phyloP scores from a whole-genome alignment of 2,329 filamentous ascomycete species.

The Paecilomyces sp. region DNA sequence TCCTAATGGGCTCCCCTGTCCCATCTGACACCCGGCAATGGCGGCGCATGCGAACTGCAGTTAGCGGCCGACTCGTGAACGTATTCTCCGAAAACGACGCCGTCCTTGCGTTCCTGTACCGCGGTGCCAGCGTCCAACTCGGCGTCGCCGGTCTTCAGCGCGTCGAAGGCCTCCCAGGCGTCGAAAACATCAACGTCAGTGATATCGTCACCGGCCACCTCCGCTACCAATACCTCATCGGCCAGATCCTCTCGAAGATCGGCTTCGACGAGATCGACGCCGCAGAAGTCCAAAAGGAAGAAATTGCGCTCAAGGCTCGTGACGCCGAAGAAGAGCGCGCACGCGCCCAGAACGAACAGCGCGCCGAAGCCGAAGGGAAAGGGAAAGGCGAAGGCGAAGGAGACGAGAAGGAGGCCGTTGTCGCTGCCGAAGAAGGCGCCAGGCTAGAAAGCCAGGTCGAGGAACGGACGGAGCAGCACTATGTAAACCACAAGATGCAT shows the following conservation, averaged over 20 bases:
- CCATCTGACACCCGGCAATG: constrained; percentile 67
- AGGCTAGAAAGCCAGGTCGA: constrained; percentile 22
- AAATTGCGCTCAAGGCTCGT: constrained; percentile 31
- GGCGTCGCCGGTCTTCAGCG: constrained; percentile 79
- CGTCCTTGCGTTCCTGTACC: constrained; percentile 79
- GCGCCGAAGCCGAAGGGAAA: constrained; percentile 16
- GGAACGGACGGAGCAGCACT: constrained; percentile 21
- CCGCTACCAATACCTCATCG: constrained; percentile 61
- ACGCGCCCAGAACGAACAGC: constrained; percentile 21
- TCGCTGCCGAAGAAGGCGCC: constrained; percentile 14
- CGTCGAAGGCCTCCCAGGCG: constrained; percentile 45
- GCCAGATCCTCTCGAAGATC: constrained; percentile 59
- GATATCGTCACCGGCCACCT: constrained; percentile 62
- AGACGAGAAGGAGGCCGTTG: constrained; percentile 14
- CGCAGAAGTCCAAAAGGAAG: constrained; percentile 37
- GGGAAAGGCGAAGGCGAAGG: constrained; percentile 9
- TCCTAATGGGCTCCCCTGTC: constrained; percentile 74
- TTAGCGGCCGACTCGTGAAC: constrained; percentile 76
- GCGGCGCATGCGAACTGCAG: constrained; percentile 68
- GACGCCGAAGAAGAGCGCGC: constrained; percentile 32
- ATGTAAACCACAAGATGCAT: constrained; percentile 11
- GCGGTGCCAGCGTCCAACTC: constrained; percentile 72
- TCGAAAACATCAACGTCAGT: constrained; percentile 62
- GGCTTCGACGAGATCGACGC: constrained; percentile 61
- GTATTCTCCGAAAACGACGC: constrained; percentile 84